A percentile compares a stretch with the other conserved stretches of the same genome.
Evolutionary conservation across 1,284 basidiomycete species (phyloP).

Genomic region (Stereum hirsutum): DNA sequence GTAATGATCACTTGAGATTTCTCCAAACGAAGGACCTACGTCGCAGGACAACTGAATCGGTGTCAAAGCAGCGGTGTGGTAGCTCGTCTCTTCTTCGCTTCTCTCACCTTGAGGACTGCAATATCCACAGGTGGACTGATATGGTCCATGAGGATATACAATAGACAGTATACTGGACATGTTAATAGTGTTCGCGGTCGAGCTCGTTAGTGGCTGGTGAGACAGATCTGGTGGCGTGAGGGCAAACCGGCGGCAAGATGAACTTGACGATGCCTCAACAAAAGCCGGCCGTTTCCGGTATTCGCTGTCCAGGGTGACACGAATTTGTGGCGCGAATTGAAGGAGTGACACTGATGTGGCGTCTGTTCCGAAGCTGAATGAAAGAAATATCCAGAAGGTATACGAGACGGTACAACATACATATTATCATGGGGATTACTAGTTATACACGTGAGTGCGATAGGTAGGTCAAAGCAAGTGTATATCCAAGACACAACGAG

Average conservation of each 20-base stretch:
- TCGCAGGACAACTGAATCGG: constrained; percentile 37
- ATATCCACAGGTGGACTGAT: constrained; percentile 30
- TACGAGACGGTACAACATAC: too few relatives aligned
- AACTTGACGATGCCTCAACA: too few relatives aligned
- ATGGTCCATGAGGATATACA: constrained; percentile 18
- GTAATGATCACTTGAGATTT: neutral
- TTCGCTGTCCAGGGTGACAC: too few relatives aligned
- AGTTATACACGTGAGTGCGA: constrained; percentile 14
- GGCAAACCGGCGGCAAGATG: too few relatives aligned
- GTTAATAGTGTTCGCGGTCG: neutral
- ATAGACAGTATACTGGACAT: constrained; percentile 13
- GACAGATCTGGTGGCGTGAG: too few relatives aligned
- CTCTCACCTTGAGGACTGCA: constrained; percentile 28
- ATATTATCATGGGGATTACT: constrained; percentile 8
- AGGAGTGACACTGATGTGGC: too few relatives aligned
- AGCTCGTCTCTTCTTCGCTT: constrained; percentile 21
- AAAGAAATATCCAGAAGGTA: too few relatives aligned
- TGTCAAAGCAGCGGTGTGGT: constrained; percentile 25
- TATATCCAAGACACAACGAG: constrained; percentile 3
- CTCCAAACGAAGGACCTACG: constrained; percentile 24
- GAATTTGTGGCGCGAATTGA: too few relatives aligned
- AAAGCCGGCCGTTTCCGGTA: too few relatives aligned
- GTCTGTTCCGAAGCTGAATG: too few relatives aligned
- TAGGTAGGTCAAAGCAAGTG: constrained; percentile 1
- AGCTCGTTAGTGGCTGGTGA: too few relatives aligned